These are phyloP conservation scores for Syzygium malaccense DNA, from an alignment of 441 rosid genomes.

Conservation along the genomic window DNA sequence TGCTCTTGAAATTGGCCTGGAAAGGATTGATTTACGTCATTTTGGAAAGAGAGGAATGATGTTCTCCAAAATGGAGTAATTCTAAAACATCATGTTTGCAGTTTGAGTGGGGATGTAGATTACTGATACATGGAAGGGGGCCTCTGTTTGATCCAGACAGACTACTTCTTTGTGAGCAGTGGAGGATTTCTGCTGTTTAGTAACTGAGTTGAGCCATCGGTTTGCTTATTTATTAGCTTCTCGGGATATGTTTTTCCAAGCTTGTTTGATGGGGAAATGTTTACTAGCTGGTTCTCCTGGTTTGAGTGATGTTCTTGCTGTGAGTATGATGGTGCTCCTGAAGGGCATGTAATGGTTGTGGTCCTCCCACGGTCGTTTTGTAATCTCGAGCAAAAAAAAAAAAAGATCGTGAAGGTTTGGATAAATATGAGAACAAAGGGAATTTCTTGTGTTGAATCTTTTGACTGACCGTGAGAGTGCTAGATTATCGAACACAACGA, in stretches of 20 bases:
- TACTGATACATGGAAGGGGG: background rate
- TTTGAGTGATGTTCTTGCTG: background rate
- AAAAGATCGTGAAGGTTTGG: background rate
- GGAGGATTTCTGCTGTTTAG: background rate
- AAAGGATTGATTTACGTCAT: background rate
- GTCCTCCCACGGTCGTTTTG: background rate
- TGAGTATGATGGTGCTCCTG: background rate
- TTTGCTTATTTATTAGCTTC: background rate
- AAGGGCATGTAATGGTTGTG: background rate
- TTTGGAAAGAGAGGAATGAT: background rate
- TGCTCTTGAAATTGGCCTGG: background rate
- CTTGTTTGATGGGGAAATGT: background rate
- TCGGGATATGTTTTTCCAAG: background rate
- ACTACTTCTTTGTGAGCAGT: background rate
- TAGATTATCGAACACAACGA: background rate
- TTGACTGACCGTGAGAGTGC: background rate
- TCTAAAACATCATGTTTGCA: background rate
- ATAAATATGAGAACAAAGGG: background rate
- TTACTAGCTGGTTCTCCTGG: background rate
- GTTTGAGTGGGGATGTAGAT: background rate
- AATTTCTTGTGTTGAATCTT: background rate
- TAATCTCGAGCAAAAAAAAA: background rate
- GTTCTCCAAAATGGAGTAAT: background rate
- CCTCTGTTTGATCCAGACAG: background rate
- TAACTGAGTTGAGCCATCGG: background rate